Evolutionary conservation across 176 grass and related monocot genomes (phyloP), one percentile per base, ranked within the genome.

Genomic region (Zoysia japonica): DNA sequence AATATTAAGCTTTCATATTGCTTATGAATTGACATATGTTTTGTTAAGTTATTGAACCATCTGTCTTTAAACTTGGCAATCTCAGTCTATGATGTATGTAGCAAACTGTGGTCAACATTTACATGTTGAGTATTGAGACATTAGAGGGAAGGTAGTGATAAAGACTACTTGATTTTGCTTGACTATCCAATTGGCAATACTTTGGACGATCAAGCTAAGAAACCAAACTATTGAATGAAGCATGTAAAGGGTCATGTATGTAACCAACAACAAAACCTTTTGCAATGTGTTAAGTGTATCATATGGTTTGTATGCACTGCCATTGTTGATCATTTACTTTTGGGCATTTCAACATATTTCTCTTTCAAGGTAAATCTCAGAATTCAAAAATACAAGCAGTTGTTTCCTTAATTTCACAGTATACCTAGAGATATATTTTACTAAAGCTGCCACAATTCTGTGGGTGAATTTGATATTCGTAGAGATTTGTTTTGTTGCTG

Each of bases 331-430:
- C 37, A 42, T 75, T 11, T 52, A 48, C 11, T 16, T 47, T 78
- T 83, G 43, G 65, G 36, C 61, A 48, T 56, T 79, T 67, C n/a
- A 61, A 39, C 46, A 72, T 19, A 39, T 46, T 1, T 65, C 63
- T 70, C 9, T 62, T 71, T 49, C 16, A 50, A 46, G 15, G 15
- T 13, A 57, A 43, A 39, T 28, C 20, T 39, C 47, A 46, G 44
- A 52, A n/a, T 78, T 77, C 16, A 74, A 19, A 61, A 62, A 16
- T 83, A 38, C 80, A 88, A 16, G 67, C 61, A 52, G 43, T 78
- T 72, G 4, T 44, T 47, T 46, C 53, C 5, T 46, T 3, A 46
- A 73, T 15, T 39, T 61, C 75, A 39, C 45, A 52, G 40, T 15
- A 16, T 52, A 15, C 28, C 68, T 71, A 45, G 52, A 59, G 52